A percentile compares a stretch with the other conserved stretches of the same genome.
phyloP scores from a whole-genome alignment of 2,329 filamentous ascomycete species.

The Fusarium papillatum region DNA sequence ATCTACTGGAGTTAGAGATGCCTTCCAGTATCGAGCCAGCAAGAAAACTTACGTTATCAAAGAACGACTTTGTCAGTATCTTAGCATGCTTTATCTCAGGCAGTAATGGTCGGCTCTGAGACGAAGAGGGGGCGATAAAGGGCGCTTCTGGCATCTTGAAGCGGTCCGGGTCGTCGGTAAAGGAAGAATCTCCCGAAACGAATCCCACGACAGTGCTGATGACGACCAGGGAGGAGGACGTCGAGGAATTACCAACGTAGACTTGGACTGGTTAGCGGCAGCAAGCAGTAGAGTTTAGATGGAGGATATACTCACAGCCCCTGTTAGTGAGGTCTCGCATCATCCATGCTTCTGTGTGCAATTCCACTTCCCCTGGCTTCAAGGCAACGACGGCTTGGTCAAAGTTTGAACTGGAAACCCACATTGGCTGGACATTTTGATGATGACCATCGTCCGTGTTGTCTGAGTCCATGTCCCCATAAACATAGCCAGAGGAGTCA shows the following conservation, averaged over 20 bases:
- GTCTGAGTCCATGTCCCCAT: background rate
- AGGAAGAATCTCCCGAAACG: slow-evolving; percentile 65
- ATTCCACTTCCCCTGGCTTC: slow-evolving; percentile 66
- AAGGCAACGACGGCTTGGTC: slow-evolving; percentile 30
- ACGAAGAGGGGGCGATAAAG: slow-evolving; percentile 56
- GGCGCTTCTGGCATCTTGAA: slow-evolving; percentile 69
- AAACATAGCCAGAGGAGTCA: background rate
- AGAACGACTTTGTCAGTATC: slow-evolving; percentile 63
- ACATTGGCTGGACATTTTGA: background rate
- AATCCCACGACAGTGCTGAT: slow-evolving; percentile 72
- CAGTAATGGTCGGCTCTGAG: slow-evolving; percentile 46
- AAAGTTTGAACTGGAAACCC: background rate
- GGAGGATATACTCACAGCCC: slow-evolving; percentile 59
- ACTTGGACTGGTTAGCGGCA: slow-evolving; percentile 53
- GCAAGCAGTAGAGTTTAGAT: background rate
- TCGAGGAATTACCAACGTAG: slow-evolving; percentile 74
- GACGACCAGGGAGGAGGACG: slow-evolving; percentile 71
- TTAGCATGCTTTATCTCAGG: slow-evolving; percentile 68
- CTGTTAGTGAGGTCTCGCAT: slow-evolving; percentile 70
- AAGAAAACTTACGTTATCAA: slow-evolving; percentile 65
- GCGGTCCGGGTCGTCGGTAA: slow-evolving; percentile 69
- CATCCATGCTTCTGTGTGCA: slow-evolving; percentile 69
- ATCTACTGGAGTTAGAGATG: slow-evolving; percentile 56
- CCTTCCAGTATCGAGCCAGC: background rate
- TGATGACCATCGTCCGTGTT: background rate